These are phyloP conservation scores for Acaromyces ingoldii DNA, from an alignment of 1,284 basidiomycete species.

Conservation along the genomic window DNA sequence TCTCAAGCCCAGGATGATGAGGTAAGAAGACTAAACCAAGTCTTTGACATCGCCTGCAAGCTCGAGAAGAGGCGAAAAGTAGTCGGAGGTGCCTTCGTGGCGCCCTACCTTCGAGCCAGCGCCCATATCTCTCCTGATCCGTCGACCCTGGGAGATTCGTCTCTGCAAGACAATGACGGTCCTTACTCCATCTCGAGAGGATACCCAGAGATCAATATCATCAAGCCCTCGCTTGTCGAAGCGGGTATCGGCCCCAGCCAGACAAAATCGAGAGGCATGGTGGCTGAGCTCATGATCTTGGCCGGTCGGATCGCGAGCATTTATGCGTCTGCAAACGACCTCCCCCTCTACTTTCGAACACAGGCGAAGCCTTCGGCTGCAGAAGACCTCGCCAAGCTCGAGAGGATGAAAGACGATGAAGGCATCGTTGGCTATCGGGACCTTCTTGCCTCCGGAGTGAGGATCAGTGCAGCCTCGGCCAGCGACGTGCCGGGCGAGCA, in stretches of 20 bases:
- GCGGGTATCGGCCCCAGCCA: neutral
- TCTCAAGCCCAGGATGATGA: slow-evolving; percentile 18
- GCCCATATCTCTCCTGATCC: slow-evolving; percentile 6
- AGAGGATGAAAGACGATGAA: neutral
- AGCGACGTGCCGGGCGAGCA: slow-evolving; percentile 59
- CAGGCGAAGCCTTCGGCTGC: slow-evolving; percentile 52
- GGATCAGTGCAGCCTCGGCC: slow-evolving; percentile 13
- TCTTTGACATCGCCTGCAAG: neutral
- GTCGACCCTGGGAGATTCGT: too few relatives aligned
- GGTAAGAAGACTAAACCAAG: slow-evolving; percentile 23
- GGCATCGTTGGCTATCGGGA: neutral
- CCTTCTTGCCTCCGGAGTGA: slow-evolving; percentile 11
- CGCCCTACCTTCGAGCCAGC: neutral
- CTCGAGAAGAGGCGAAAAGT: neutral
- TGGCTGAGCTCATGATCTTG: slow-evolving; percentile 79
- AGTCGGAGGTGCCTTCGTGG: neutral
- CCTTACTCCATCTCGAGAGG: too few relatives aligned
- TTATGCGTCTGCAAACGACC: slow-evolving; percentile 62
- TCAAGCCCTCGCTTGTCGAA: neutral
- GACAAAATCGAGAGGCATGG: slow-evolving; percentile 52
- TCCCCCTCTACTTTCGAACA: slow-evolving; percentile 67
- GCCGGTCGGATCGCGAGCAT: slow-evolving; percentile 72
- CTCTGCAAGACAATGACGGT: too few relatives aligned
- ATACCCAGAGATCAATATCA: slow-evolving; percentile 21
- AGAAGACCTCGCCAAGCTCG: neutral